Conservation (phyloP, 75 land plant species). For the Sequoia sempervirens region DNA sequence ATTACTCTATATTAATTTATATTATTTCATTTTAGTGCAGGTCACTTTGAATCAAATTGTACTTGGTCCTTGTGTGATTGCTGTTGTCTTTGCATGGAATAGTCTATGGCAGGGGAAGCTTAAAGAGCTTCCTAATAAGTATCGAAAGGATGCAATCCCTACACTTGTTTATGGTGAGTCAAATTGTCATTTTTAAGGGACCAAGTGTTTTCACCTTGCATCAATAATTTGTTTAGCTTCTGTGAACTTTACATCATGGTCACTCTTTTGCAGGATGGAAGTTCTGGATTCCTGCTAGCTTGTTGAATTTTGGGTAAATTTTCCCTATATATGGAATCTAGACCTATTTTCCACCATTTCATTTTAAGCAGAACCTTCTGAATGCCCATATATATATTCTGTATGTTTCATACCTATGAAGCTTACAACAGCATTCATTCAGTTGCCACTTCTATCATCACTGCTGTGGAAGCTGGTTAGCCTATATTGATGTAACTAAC, state of each 20-base stretch:
- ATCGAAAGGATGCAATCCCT: conserved; percentile 73
- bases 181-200: neutral
- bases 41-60: conserved; percentile 81
- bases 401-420: neutral
- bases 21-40: conserved; percentile 25
- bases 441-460: neutral
- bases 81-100: conserved; percentile 96
- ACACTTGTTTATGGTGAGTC: conserved; percentile 68
- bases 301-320: conserved; percentile 78
- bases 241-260: neutral
- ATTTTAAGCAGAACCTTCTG: neutral
- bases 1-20: neutral
- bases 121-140: conserved; percentile 69
- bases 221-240: neutral
- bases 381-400: neutral
- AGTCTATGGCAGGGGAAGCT: conserved; percentile 80
- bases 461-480: neutral
- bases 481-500: neutral
- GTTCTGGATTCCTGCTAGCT: conserved; percentile 92
- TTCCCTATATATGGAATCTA: neutral
- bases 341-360: neutral
- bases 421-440: neutral
- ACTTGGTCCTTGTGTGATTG: conserved; percentile 86
- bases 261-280: conserved; percentile 67
- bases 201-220: neutral